Evolutionary conservation across 2,329 filamentous ascomycete species (phyloP), one percentile per base, ranked within the genome.

Genomic region (Epichloe amarillans): DNA sequence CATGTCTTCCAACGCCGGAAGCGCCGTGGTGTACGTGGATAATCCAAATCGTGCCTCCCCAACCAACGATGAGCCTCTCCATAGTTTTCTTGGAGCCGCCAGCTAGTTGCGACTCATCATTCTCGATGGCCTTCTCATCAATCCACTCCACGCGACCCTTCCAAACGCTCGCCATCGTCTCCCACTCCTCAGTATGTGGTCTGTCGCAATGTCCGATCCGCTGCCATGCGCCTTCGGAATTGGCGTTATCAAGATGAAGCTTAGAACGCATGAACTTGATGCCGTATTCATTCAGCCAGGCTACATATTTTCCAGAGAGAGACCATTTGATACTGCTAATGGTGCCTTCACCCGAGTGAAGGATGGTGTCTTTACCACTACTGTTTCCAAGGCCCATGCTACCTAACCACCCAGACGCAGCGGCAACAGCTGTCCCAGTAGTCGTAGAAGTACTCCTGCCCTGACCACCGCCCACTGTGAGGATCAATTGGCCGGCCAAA

Each of bases 231-330:
- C 85, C 83, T 15, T 96, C 90, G 2, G 77, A 71, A 61, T 95
- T 85, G 12, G 76, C 76, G 55, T 74, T 82, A 5, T 94, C 88
- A 5, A 96, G 74, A 58, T 90, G 81, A 19, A 94, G 63, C 63
- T 93, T 88, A 4, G 88, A 88, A 38, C 93, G 81, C 90, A 97
- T 97, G 54, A 98, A 93, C 65, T 96, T 96, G 64, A 97, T 94
- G 4, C 93, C 93, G 61, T 94, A 85, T 66, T 98, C 93, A 61
- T 97, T 98, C 40, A 95, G 77, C 93, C 93, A 98, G 0, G 83
- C 87, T 1, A 96, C 86, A 61, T 90, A 97, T 68, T 86, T 93
- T 1, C 93, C 91, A 0, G 88, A 91, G 40, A 91, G 65, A 0
- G 91, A 97, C 89, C 91, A 98, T 65, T 94, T 91, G 62, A 98